A percentile compares a stretch with the other conserved stretches of the same genome.
Evolutionary conservation across 371 early-diverging fungal species (phyloP).

Genomic region (Apophysomyces elegans): DNA sequence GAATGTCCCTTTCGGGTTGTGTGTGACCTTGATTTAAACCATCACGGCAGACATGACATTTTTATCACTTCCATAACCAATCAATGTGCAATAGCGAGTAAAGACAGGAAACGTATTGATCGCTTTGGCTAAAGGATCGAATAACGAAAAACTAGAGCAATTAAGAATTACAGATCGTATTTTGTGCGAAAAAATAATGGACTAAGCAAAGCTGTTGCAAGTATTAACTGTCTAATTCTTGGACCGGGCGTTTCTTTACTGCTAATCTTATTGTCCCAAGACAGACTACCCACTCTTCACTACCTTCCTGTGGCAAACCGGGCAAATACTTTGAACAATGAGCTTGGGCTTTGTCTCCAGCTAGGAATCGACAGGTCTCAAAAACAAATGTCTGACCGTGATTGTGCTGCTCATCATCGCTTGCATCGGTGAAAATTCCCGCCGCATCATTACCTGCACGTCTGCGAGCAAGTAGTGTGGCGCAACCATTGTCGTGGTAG

Average conservation of each 20-base stretch:
- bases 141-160: no score
- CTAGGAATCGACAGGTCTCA: conserved; percentile 16
- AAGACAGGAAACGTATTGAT: no score
- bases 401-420: conserved; percentile 13
- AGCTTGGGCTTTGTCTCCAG: conserved; percentile 11
- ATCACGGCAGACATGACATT: no score
- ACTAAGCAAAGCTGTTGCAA: background rate
- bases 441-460: conserved; percentile 17
- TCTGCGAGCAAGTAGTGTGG: conserved; percentile 14
- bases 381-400: conserved; percentile 10
- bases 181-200: background rate
- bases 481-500: background rate
- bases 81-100: no score
- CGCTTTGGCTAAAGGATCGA: no score
- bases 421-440: conserved; percentile 14
- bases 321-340: conserved; percentile 18
- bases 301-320: conserved; percentile 1
- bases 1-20: no score
- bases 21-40: no score
- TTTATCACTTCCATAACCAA: no score
- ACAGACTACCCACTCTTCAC: conserved; percentile 15
- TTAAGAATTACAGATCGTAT: no score
- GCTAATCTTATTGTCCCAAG: conserved; percentile 12
- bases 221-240: background rate
- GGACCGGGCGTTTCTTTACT: background rate